Conservation (phyloP, 768 basidiomycete genomes). For the Holtermanniella nyarrowii region DNA sequence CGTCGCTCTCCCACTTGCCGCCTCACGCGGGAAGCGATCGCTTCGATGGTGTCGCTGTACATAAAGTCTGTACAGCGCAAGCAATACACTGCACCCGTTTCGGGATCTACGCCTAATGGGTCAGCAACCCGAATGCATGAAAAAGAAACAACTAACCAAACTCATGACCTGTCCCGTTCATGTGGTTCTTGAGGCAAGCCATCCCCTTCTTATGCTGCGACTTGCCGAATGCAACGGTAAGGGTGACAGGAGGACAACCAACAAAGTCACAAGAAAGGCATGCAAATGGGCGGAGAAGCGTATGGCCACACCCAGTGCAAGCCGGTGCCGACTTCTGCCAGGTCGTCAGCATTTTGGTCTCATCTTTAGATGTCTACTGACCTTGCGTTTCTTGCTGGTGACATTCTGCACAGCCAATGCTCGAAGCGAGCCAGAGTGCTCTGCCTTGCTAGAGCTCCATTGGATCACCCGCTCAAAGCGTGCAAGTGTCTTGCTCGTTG, state of each 20-base stretch:
- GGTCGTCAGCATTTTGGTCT: background rate
- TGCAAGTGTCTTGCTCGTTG: conserved; percentile 7
- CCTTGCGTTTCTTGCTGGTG: conserved; percentile 13
- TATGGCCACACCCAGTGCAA: conserved; percentile 16
- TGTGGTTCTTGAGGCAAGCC: conserved; percentile 12
- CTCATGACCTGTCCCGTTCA: conserved; percentile 3
- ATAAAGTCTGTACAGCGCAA: conserved; percentile 63
- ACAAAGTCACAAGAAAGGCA: conserved; percentile 28
- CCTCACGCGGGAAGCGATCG: conserved; percentile 21
- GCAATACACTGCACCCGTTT: conserved; percentile 67
- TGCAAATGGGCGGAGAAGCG: conserved; percentile 21
- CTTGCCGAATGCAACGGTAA: conserved; percentile 8
- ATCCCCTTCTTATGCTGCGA: background rate
- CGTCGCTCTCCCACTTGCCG: conserved; percentile 18
- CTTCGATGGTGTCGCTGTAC: conserved; percentile 51
- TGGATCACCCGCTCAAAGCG: conserved; percentile 16
- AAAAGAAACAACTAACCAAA: background rate
- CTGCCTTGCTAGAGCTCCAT: conserved; percentile 18
- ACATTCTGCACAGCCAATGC: background rate
- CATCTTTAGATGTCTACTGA: background rate
- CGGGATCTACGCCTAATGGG: conserved; percentile 58
- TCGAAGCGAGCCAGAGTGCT: background rate
- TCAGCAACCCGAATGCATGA: background rate
- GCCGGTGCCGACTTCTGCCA: background rate
- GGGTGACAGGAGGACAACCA: conserved; percentile 20